Evolutionary conservation across 1,284 basidiomycete genomes (phyloP), one percentile per base, ranked within the genome.

Genomic region (Macrocybe sp.): DNA sequence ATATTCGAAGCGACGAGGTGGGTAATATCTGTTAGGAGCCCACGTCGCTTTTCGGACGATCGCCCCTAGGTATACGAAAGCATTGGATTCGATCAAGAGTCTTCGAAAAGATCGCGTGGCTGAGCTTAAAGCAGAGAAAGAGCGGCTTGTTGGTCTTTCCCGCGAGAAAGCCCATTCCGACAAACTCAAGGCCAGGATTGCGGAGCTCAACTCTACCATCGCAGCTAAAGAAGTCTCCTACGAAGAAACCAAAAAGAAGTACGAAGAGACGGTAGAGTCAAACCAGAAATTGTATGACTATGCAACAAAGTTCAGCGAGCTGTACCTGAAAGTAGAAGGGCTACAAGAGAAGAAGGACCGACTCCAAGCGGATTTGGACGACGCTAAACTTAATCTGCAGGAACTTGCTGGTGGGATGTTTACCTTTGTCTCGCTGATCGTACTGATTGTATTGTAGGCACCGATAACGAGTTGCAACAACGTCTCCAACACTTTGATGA

Each of bases 1-100:
- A 99, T 99, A 55, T 99, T 99, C 58, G 97, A 99, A 65, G 97
- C 97, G 1, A 99, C 96, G 1, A 88, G 88, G 91, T 92, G 49
- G 46, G 58, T 55, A 22, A 22, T 2, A 22, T 22, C 22, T 22
- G 22, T 22, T 22, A 22, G 22, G 4, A 22, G 22, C 3, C 16
- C 37, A 28, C 22, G 9, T 14, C 14, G 6, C 12, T 32, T 28
- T 16, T 31, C n/a, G 16, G 38, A 31, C 31, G 14, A 33, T n/a
- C 41, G 42, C 35, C 12, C 34, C 54, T 37, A 95, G 92, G 58
- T 97, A 96, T 63, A 98, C 96, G 1, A 99, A 99, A 63, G 97
- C 97, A 1, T 76, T 99, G 2, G 92, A 97, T 56, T 85, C 88
- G 38, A 97, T 99, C 72, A 97, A 96, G 64, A 60, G 67, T 29